These are phyloP conservation scores for Roridomyces roridus DNA, from an alignment of 768 basidiomycete species.

Conservation along the genomic window DNA sequence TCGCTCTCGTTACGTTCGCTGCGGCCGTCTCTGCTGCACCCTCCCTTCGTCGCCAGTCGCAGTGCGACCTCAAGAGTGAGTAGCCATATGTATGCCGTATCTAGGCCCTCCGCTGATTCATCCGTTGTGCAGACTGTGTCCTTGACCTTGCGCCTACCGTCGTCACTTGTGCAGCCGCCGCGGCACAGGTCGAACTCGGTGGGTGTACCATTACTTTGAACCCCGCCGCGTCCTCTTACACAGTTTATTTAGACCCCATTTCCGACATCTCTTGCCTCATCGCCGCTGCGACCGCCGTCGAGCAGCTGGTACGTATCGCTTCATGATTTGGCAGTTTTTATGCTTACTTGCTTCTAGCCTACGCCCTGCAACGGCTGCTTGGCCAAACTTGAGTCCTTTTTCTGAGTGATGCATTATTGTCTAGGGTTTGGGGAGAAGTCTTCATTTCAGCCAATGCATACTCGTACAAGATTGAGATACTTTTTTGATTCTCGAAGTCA, in stretches of 20 bases:
- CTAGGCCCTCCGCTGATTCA: not conserved
- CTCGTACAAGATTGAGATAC: no score
- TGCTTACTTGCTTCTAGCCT: no score
- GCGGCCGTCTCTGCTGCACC: slow-evolving; percentile 5
- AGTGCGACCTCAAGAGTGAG: slow-evolving; percentile 16
- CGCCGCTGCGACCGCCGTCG: slow-evolving; percentile 18
- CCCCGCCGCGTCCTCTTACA: not conserved
- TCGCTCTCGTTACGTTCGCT: slow-evolving; percentile 13
- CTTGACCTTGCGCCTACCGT: slow-evolving; percentile 17
- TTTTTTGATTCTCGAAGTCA: no score
- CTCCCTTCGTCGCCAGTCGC: slow-evolving; percentile 1
- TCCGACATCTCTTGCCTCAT: slow-evolving; percentile 19
- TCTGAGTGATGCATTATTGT: no score
- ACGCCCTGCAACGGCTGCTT: slow-evolving; percentile 17
- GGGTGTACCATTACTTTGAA: not conserved
- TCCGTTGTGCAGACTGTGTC: slow-evolving; percentile 7
- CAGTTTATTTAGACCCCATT: slow-evolving; percentile 1
- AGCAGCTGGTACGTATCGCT: no score
- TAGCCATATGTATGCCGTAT: not conserved
- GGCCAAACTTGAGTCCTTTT: slow-evolving; percentile 10
- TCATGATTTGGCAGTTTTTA: no score
- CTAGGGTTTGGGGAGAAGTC: no score
- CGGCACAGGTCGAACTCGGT: slow-evolving; percentile 14
- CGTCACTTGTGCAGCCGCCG: slow-evolving; percentile 16
- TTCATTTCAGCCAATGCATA: no score